Percentiles rank a stretch among this genome's conserved stretches.
Conservation (phyloP, 2,329 filamentous ascomycete species). For the Mollisiaceae sp. region DNA sequence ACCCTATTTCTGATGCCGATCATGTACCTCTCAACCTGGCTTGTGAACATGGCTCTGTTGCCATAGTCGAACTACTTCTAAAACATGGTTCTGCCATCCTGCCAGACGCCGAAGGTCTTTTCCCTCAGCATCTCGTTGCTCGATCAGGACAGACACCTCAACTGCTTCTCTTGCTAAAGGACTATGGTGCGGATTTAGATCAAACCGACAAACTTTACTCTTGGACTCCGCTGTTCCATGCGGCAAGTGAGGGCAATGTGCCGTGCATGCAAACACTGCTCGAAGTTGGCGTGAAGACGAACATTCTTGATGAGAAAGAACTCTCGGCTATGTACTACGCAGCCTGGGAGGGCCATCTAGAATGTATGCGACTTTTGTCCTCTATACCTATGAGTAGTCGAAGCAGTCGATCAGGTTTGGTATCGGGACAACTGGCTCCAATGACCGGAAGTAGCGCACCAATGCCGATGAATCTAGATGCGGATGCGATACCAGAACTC, state of each 20-base stretch:
- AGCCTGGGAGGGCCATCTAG: constrained; percentile 94
- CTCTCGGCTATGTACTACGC: constrained; percentile 98
- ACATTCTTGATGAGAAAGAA: constrained; percentile 87
- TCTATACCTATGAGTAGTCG: constrained; percentile 45
- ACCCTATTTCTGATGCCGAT: constrained; percentile 84
- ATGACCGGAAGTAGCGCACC: constrained; percentile 46
- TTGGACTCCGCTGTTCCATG: constrained; percentile 96
- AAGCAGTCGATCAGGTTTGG: constrained; percentile 27
- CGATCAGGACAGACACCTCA: constrained; percentile 83
- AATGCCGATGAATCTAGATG: constrained; percentile 68
- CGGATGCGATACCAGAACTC: constrained; percentile 88
- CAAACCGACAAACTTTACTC: constrained; percentile 95
- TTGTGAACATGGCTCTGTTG: constrained; percentile 87
- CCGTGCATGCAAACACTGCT: constrained; percentile 83
- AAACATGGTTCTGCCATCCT: constrained; percentile 80
- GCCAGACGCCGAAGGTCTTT: constrained; percentile 95
- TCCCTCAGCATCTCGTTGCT: constrained; percentile 95
- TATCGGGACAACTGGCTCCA: constrained; percentile 42
- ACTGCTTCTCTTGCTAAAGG: constrained; percentile 78
- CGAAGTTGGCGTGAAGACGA: constrained; percentile 76
- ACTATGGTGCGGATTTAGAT: constrained; percentile 87
- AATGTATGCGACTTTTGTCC: constrained; percentile 89
- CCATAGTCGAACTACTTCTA: constrained; percentile 84
- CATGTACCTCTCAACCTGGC: constrained; percentile 94
- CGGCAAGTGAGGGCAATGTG: constrained; percentile 94